These are phyloP conservation scores for Blechomonas ayalai DNA, from an alignment of 208 protist genomes.

Conservation along the genomic window DNA sequence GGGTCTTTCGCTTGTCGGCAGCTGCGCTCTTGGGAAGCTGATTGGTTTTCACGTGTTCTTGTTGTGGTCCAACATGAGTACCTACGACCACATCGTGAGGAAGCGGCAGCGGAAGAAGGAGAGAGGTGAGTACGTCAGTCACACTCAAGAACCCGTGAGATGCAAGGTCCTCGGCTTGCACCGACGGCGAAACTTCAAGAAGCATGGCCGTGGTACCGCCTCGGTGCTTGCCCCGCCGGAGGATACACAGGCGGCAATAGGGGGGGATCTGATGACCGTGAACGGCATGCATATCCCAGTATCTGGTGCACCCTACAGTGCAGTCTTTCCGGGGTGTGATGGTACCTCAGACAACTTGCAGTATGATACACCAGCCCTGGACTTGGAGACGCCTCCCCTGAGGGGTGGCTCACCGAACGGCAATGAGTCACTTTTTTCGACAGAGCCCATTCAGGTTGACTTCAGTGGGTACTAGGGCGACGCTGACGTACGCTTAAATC, in stretches of 20 bases:
- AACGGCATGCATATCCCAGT: too few relatives aligned
- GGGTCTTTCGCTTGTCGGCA: slow-evolving; percentile 16
- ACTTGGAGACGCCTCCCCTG: too few relatives aligned
- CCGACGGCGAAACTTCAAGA: slow-evolving; percentile 72
- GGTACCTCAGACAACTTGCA: too few relatives aligned
- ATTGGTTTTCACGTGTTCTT: slow-evolving; percentile 78
- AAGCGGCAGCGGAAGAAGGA: slow-evolving; percentile 55
- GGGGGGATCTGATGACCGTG: neutral
- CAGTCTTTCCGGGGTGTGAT: too few relatives aligned
- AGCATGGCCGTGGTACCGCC: slow-evolving; percentile 7
- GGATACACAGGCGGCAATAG: neutral
- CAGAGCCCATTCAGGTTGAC: too few relatives aligned
- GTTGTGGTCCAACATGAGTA: slow-evolving; percentile 39
- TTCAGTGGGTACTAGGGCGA: too few relatives aligned
- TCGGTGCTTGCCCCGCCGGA: neutral
- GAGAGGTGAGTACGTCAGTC: slow-evolving; percentile 9
- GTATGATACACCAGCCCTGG: too few relatives aligned
- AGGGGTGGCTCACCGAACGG: too few relatives aligned
- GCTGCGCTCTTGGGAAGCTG: slow-evolving; percentile 49
- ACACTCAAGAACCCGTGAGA: slow-evolving; percentile 4
- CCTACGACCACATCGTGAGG: slow-evolving; percentile 68
- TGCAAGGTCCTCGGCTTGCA: slow-evolving; percentile 15
- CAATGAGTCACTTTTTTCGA: too few relatives aligned
- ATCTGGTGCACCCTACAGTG: too few relatives aligned
- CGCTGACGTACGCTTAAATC: too few relatives aligned